Evolutionary conservation across 1,139 yeast species (phyloP), one percentile per base, ranked within the genome.

Genomic region (Chernovozyma aurita): DNA sequence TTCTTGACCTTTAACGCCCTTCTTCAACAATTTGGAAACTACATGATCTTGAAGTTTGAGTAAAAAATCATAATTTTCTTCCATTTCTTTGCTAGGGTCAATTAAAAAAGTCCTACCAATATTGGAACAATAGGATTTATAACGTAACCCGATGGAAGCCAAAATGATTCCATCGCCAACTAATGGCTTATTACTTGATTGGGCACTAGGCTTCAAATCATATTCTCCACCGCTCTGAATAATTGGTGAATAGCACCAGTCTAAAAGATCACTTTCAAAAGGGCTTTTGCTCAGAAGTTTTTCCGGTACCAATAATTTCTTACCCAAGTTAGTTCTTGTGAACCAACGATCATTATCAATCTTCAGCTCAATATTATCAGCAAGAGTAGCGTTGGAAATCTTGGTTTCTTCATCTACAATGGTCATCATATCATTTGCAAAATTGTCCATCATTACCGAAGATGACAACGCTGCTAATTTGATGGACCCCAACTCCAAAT

Each of bases 181-280:
- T 41, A 90, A 70, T 45, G 71, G 73, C 35, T 78, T 76, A 42
- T 79, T 76, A 37, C 76, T 76, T 0, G 95, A 82, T 45, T 80
- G 76, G 1, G 95, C 96, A 44, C 94, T 82, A 32, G 95, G 94
- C 50, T 75, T 82, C 53, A 90, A 69, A 57, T 88, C 95, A 54
- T 80, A 90, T 37, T 80, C 79, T 31, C 87, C 88, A 36, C 95
- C 95, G 49, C 95, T 83, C 61, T 90, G 95, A 41, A 92, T 74
- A 39, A 87, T 85, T 22, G 98, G 97, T 33, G 88, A 79, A 59
- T 87, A 88, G 49, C 96, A 85, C 97, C 97, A 92, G 59, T 92
- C 97, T 26, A 92, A 64, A 44, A 80, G 78, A 43, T 78, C 80
- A 3, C 84, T 70, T 51, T 87, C 95, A 48, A 87, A 84, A 4